Conservation (phyloP, 1,284 basidiomycete species). For the Ustilago curta region DNA sequence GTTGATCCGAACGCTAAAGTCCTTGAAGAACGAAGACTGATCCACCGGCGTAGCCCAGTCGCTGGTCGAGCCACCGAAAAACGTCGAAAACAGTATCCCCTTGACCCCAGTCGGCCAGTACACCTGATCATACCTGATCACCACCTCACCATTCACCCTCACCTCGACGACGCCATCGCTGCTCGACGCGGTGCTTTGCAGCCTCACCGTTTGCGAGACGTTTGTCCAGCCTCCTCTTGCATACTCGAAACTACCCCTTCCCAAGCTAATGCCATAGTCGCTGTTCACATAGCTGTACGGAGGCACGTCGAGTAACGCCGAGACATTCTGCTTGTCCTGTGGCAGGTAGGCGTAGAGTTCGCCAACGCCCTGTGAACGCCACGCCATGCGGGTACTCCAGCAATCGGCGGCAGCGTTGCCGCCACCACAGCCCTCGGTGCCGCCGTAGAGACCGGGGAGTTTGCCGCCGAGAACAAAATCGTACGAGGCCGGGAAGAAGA, state of each 20-base stretch:
- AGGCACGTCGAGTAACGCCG: conserved; percentile 23
- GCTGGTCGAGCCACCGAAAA: conserved; percentile 43
- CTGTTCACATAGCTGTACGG: conserved; percentile 41
- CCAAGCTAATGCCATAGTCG: conserved; percentile 53
- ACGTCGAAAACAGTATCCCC: conserved; percentile 52
- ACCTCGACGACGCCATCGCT: conserved; percentile 40
- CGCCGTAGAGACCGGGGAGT: conserved; percentile 71
- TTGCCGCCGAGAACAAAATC: conserved; percentile 71
- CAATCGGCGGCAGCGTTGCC: conserved; percentile 69
- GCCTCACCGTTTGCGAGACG: conserved; percentile 40
- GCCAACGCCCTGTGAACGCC: conserved; percentile 60
- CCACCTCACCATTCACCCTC: conserved; percentile 19
- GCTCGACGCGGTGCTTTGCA: conserved; percentile 5
- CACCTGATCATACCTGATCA: conserved; percentile 39
- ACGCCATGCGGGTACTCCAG: conserved; percentile 71
- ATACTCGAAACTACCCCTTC: conserved; percentile 41
- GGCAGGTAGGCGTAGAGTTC: conserved; percentile 74
- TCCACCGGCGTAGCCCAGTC: conserved; percentile 46
- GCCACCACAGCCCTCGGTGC: conserved; percentile 70
- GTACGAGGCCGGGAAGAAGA: conserved; percentile 69
- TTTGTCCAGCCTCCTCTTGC: conserved; percentile 35
- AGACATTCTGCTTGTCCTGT: conserved; percentile 35
- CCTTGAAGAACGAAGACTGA: conserved; percentile 44
- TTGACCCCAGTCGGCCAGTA: conserved; percentile 28
- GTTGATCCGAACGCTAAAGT: conserved; percentile 41